Percentiles rank a stretch among this genome's conserved stretches.
These are phyloP conservation scores for Leccinellum albellum DNA, from an alignment of 768 basidiomycete genomes.

Conservation along the genomic window DNA sequence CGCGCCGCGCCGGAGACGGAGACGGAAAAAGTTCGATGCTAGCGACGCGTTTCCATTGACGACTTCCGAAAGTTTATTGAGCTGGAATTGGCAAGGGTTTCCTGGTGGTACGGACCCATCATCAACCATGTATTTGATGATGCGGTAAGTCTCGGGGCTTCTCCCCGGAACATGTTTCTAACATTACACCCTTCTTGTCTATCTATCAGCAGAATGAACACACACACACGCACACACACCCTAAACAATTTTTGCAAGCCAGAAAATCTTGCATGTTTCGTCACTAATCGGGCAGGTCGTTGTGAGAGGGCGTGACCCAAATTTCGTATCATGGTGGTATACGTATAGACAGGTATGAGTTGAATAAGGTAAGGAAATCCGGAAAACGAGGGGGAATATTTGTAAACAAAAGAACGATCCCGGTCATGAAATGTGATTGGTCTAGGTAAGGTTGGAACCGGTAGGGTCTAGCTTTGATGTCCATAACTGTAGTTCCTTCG, in stretches of 20 bases:
- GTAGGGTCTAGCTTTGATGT: slow-evolving; percentile 81
- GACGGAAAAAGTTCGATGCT: background rate
- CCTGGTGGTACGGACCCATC: background rate
- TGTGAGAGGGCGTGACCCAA: slow-evolving; percentile 1
- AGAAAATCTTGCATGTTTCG: slow-evolving; percentile 1
- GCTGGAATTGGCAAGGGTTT: background rate
- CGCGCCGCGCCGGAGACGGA: background rate
- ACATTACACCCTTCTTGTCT: slow-evolving; percentile 4
- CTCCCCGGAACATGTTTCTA: slow-evolving; percentile 3
- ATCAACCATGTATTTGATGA: slow-evolving; percentile 5
- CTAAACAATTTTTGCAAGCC: background rate
- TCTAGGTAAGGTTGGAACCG: slow-evolving; percentile 49
- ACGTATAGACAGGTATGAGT: slow-evolving; percentile 19
- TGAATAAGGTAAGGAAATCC: slow-evolving; percentile 17
- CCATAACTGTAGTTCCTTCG: slow-evolving; percentile 85
- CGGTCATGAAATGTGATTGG: background rate
- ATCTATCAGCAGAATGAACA: background rate
- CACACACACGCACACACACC: background rate
- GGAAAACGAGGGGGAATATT: background rate
- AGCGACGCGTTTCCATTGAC: background rate
- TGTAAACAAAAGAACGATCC: background rate
- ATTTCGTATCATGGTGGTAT: slow-evolving; percentile 22
- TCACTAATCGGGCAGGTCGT: slow-evolving; percentile 1
- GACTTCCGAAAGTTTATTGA: background rate
- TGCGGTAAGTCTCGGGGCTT: slow-evolving; percentile 6